Percentiles rank a stretch among this genome's conserved stretches.
phyloP scores from a whole-genome alignment of 2,329 filamentous ascomycete species.

The Exophiala mesophila region DNA sequence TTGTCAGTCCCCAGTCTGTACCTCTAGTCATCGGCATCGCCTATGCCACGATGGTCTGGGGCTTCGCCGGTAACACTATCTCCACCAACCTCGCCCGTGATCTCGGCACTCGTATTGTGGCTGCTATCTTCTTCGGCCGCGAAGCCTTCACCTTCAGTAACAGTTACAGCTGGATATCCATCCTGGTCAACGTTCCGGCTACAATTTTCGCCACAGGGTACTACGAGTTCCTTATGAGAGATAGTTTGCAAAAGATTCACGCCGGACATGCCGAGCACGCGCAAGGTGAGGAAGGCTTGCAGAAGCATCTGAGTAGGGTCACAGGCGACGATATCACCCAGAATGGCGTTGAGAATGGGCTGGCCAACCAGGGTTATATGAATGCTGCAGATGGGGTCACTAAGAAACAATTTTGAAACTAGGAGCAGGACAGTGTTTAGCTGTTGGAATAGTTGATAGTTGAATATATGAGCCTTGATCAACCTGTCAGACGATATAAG shows the following conservation, averaged over 20 bases:
- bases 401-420: slow-evolving; percentile 18
- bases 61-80: slow-evolving; percentile 52
- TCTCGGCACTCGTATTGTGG: slow-evolving; percentile 55
- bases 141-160: slow-evolving; percentile 44
- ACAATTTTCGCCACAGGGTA: slow-evolving; percentile 52
- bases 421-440: no score
- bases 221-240: slow-evolving; percentile 53
- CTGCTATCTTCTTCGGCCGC: slow-evolving; percentile 52
- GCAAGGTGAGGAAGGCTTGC: slow-evolving; percentile 48
- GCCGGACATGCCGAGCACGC: slow-evolving; percentile 48
- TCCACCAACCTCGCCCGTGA: slow-evolving; percentile 56
- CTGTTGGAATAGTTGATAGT: no score
- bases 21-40: slow-evolving; percentile 54
- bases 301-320: slow-evolving; percentile 38
- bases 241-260: slow-evolving; percentile 49
- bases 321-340: slow-evolving; percentile 22
- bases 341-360: background rate
- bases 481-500: no score
- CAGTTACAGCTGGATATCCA: slow-evolving; percentile 49
- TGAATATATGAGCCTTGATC: no score
- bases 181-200: slow-evolving; percentile 54
- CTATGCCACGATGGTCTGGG: slow-evolving; percentile 53
- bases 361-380: slow-evolving; percentile 15
- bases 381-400: slow-evolving; percentile 18
- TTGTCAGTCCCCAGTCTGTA: slow-evolving; percentile 44